Evolutionary conservation across 2,329 filamentous ascomycete species (phyloP), one percentile per base, ranked within the genome.

Genomic region (Pseudogymnoascus sp.): DNA sequence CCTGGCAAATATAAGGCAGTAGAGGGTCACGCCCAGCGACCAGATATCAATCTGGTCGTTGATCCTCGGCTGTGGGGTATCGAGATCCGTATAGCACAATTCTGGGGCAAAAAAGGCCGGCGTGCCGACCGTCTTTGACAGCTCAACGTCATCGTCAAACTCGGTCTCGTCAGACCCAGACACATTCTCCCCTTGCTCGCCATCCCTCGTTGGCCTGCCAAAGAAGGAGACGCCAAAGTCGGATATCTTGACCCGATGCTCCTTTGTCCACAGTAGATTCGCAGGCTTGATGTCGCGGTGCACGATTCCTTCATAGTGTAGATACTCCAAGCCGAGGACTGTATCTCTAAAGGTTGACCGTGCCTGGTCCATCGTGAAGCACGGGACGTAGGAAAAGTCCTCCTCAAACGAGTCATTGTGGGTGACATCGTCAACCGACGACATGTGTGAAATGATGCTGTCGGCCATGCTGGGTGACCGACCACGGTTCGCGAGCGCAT

Each of bases 181-280:
- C 15, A 78, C 86, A 63, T 76, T 86, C 62, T 91, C 88, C 62
- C 90, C 87, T 37, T 85, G 82, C 68, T 95, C 90, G 60, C 89
- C 89, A 53, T 96, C 90, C 38, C 90, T 83, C 62, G 92, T 89
- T 1, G 91, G 91, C 58, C 91, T 86, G 28, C 94, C 94, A 64
- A 99, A 90, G 73, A 97, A 99, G 1, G 94, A 99, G 1, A 99
- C 94, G 33, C 94, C 94, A 76, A 99, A 99, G 71, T 99, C 94
- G 4, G 94, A 97, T 63, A 99, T 99, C 78, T 99, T 99, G 70
- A 97, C 90, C 12, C 88, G 86, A 67, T 92, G 86, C 65, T 91
- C 88, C 68, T 79, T 86, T 58, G 91, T 95, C 78, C 93, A 91
- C 6, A 99, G 80, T 6, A 99, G 80, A 71, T 97, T 97, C 37